Evolutionary conservation across 2,329 filamentous ascomycete species (phyloP).

Genomic region (Aspergillus pseudoviridinutans): DNA sequence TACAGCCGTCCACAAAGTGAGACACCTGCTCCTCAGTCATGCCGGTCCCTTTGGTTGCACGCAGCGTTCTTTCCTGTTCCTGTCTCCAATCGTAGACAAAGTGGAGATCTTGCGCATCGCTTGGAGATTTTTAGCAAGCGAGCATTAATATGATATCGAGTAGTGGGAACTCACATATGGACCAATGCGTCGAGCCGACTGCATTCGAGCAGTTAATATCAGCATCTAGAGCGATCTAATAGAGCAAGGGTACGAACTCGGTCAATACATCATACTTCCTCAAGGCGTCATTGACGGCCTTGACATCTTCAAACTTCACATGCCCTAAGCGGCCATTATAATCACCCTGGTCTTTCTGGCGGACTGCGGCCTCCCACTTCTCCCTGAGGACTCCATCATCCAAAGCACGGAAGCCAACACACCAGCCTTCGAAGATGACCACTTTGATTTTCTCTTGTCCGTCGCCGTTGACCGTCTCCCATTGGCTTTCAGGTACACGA

Average conservation of each 20-base stretch:
- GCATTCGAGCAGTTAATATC: conserved; percentile 13
- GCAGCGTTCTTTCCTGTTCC: conserved; percentile 72
- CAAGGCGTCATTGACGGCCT: conserved; percentile 57
- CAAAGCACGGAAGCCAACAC: conserved; percentile 73
- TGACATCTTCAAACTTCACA: conserved; percentile 53
- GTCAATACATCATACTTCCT: conserved; percentile 58
- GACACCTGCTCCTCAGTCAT: conserved; percentile 81
- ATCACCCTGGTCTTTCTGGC: conserved; percentile 44
- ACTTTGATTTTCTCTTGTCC: conserved; percentile 48
- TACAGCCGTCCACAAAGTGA: conserved; percentile 67
- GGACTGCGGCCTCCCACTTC: conserved; percentile 50
- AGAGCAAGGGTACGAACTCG: conserved; percentile 31
- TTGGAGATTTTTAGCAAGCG: conserved; percentile 15
- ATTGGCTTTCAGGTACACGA: conserved; percentile 59
- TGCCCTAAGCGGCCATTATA: conserved; percentile 52
- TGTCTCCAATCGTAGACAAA: conserved; percentile 83
- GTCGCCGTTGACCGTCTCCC: conserved; percentile 51
- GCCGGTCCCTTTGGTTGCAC: conserved; percentile 62
- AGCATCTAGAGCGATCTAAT: background rate
- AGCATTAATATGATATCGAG: background rate
- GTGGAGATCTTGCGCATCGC: conserved; percentile 65
- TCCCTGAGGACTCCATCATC: conserved; percentile 51
- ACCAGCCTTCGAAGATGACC: conserved; percentile 87
- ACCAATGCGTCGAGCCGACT: conserved; percentile 60
- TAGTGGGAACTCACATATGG: conserved; percentile 50